phyloP scores from a whole-genome alignment of 2,329 filamentous ascomycete genomes.

The Sarocladium kiliense region DNA sequence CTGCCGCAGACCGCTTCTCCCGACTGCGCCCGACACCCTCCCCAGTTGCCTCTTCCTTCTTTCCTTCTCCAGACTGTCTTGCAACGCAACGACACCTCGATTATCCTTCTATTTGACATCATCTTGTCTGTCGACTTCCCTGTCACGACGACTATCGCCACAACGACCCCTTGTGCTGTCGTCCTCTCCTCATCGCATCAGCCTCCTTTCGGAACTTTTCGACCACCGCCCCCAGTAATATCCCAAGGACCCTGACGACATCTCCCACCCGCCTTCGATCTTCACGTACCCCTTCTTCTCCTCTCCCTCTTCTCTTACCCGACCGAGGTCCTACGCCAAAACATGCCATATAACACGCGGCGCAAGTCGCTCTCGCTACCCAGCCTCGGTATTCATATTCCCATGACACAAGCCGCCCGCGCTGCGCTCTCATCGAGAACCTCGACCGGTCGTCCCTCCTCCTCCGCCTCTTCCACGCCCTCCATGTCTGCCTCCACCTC shows the following conservation, averaged over 20 bases:
- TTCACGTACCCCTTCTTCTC: constrained; percentile 1
- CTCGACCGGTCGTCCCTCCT: constrained; percentile 24
- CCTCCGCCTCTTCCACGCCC: constrained; percentile 24
- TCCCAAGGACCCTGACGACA: constrained; percentile 9
- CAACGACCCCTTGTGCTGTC: neutral
- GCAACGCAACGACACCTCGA: neutral
- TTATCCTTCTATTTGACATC: constrained; percentile 1
- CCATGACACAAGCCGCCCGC: constrained; percentile 59
- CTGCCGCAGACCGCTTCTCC: constrained; percentile 9
- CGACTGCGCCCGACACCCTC: constrained; percentile 8
- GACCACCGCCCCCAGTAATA: neutral
- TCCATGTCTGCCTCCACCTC: constrained; percentile 23
- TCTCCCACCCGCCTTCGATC: constrained; percentile 5
- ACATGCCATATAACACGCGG: constrained; percentile 93
- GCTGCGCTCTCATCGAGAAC: constrained; percentile 45
- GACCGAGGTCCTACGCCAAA: constrained; percentile 7
- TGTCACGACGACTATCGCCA: neutral
- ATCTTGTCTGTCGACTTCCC: constrained; percentile 10
- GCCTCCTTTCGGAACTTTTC: neutral
- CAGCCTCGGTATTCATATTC: constrained; percentile 86
- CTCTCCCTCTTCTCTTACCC: constrained; percentile 1
- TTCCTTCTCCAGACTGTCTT: neutral
- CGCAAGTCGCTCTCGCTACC: constrained; percentile 92
- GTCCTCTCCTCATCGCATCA: constrained; percentile 10
- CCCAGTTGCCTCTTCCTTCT: neutral